Percentiles rank a stretch among this genome's conserved stretches.
Conservation (phyloP, 108 stramenopile genomes). For the Phaeodactylum tricornutum region DNA sequence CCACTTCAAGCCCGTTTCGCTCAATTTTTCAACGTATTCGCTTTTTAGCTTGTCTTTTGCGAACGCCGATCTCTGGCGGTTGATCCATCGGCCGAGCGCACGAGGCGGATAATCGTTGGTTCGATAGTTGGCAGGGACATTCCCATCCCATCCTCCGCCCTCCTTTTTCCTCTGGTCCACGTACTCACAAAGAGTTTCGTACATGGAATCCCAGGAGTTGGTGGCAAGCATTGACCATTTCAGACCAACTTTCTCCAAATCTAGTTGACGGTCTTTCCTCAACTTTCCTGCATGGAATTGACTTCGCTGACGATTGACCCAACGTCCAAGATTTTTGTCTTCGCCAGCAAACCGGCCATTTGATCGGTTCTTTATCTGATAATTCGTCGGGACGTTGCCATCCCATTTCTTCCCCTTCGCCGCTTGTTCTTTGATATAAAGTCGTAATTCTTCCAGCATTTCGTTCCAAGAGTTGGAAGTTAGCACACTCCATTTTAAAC, state of each 20-base stretch:
- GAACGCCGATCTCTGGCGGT: conserved; percentile 72
- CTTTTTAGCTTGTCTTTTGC: conserved; percentile 69
- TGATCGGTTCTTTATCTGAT: conserved; percentile 48
- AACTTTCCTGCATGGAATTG: conserved; percentile 76
- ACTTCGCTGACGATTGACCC: conserved; percentile 83
- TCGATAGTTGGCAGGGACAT: conserved; percentile 70
- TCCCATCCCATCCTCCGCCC: conserved; percentile 67
- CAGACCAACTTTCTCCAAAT: conserved; percentile 67
- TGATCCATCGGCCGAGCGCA: conserved; percentile 78
- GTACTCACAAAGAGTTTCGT: conserved; percentile 57
- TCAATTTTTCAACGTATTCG: conserved; percentile 66
- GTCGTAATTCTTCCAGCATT: conserved; percentile 72
- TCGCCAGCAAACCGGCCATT: conserved; percentile 31
- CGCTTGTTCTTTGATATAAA: conserved; percentile 57
- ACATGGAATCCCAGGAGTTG: conserved; percentile 78
- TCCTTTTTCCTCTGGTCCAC: conserved; percentile 29
- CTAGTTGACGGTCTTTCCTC: conserved; percentile 60
- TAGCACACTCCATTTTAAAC: conserved; percentile 83
- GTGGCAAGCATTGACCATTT: conserved; percentile 84
- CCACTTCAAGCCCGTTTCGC: conserved; percentile 67
- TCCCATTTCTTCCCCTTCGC: conserved; percentile 48
- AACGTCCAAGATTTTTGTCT: conserved; percentile 73
- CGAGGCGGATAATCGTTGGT: conserved; percentile 56
- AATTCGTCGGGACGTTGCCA: conserved; percentile 69
- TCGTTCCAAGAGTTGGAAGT: conserved; percentile 82